A percentile compares a stretch with the other conserved stretches of the same genome.
These are phyloP conservation scores for Ceratocystiopsis sp. DNA, from an alignment of 2,329 filamentous ascomycete genomes.

Conservation along the genomic window DNA sequence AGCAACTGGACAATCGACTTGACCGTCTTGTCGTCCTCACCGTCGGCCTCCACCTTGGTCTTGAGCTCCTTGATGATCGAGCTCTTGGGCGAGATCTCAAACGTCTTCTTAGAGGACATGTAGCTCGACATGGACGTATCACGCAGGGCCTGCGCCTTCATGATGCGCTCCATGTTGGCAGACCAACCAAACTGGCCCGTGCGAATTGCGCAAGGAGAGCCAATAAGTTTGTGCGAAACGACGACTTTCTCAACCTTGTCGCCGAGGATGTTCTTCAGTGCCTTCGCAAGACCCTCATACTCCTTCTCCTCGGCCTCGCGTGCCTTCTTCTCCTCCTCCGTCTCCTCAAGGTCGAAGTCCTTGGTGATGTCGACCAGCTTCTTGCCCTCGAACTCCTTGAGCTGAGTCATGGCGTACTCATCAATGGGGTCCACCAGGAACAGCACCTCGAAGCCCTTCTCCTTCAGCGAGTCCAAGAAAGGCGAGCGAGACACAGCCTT, in stretches of 20 bases:
- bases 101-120: conserved; percentile 99
- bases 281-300: conserved; percentile 86
- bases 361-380: conserved; percentile 99
- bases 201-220: conserved; percentile 93
- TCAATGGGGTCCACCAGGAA: conserved; percentile 99
- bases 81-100: conserved; percentile 99
- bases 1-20: conserved; percentile 98
- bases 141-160: conserved; percentile 99
- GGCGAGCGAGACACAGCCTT: conserved; percentile 97
- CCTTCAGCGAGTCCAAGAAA: conserved; percentile 96
- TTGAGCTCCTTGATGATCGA: conserved; percentile 97
- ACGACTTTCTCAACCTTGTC: conserved; percentile 99
- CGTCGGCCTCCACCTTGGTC: conserved; percentile 96
- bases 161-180: conserved; percentile 99
- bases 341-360: conserved; percentile 99
- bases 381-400: conserved; percentile 99
- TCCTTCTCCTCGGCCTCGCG: conserved; percentile 98
- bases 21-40: conserved; percentile 96
- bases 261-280: conserved; percentile 96
- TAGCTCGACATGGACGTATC: conserved; percentile 99
- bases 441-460: conserved; percentile 98
- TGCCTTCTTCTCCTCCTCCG: conserved; percentile 93
- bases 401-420: conserved; percentile 97
- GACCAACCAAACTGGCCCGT: conserved; percentile 99
- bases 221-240: conserved; percentile 91